These are phyloP conservation scores for Backusella australiensis DNA, from an alignment of 192 early-diverging fungal species.

Conservation along the genomic window DNA sequence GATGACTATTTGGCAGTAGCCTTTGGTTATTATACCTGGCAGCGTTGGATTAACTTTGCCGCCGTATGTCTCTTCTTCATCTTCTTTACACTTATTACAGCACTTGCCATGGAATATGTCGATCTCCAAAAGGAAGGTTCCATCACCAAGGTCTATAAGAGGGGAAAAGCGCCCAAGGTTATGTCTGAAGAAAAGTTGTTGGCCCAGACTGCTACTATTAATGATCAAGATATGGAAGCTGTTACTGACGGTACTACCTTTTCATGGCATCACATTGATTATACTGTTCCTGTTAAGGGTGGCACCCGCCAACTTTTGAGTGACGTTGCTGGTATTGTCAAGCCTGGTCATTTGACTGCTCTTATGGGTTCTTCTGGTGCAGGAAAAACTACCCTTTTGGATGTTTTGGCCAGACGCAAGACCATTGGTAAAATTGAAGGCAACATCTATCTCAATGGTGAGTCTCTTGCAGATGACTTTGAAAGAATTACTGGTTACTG, in stretches of 20 bases:
- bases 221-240: conserved; percentile 32
- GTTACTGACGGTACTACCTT: conserved; percentile 54
- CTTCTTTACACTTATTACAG: conserved; percentile 42
- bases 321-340: conserved; percentile 55
- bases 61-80: conserved; percentile 35
- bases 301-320: conserved; percentile 60
- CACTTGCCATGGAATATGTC: conserved; percentile 56
- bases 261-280: conserved; percentile 62
- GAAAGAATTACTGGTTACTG: conserved; percentile 75
- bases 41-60: conserved; percentile 54
- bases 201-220: background rate
- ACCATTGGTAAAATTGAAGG: conserved; percentile 66
- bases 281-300: conserved; percentile 48
- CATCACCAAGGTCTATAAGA: conserved; percentile 50
- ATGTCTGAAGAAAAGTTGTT: conserved; percentile 6
- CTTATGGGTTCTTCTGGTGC: conserved; percentile 76
- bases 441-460: conserved; percentile 67
- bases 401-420: conserved; percentile 76
- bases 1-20: conserved; percentile 48
- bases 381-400: conserved; percentile 82
- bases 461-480: conserved; percentile 51
- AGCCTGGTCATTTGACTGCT: conserved; percentile 57
- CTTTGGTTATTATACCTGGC: conserved; percentile 48
- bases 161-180: conserved; percentile 22
- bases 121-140: conserved; percentile 60